Base-by-base conservation (phyloP, 1,284 basidiomycete species). In the Salmacisia buchloeana region DNA sequence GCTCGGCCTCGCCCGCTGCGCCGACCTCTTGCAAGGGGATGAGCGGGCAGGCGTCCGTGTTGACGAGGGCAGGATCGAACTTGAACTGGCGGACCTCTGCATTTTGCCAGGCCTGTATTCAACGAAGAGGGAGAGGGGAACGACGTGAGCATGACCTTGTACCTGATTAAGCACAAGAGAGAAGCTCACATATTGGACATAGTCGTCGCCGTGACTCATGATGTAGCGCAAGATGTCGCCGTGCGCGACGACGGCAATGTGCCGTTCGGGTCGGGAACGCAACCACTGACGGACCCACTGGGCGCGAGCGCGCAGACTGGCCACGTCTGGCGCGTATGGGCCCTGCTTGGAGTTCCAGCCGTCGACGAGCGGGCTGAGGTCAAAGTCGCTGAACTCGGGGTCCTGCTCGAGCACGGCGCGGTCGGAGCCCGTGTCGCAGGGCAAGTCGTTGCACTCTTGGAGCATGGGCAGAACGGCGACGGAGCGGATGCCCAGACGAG, bases 311-410 rank as follows among this genome's bases (percentile, higher is more conserved):
- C 65, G 64, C 56, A 79, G 69, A 23, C 39, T 45, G 13, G 38
- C 36, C n/a, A 10, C n/a, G 18, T 41, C 38, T 9, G 58, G 21
- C 27, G 36, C 77, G 56, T 73, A 79, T 59, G 76, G 72, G 52
- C 76, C 78, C 46, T 69, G 49, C 66, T 79, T 79, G 71, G 69
- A 69, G 13, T 66, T 78, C 78, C 78, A 79, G 60, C 78, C 78
- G 1, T 72, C 70, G 7, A 74, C 74, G 38, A 79, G 71, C n/a
- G 58, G 60, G n/a, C 67, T 67, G 29, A 79, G 61, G 65, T 79
- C 71, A 52, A 77, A 75, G 46, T 68, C 69, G 7, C 64, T 61
- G 34, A 78, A 73, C 62, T 78, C 74, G 12, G 71, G 67, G 23
- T 74, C 68, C 12, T 60, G 54, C 56, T 78, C 75, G 46, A 79